phyloP scores from a whole-genome alignment of 306 rosid genomes.

The Castanopsis chinensis region DNA sequence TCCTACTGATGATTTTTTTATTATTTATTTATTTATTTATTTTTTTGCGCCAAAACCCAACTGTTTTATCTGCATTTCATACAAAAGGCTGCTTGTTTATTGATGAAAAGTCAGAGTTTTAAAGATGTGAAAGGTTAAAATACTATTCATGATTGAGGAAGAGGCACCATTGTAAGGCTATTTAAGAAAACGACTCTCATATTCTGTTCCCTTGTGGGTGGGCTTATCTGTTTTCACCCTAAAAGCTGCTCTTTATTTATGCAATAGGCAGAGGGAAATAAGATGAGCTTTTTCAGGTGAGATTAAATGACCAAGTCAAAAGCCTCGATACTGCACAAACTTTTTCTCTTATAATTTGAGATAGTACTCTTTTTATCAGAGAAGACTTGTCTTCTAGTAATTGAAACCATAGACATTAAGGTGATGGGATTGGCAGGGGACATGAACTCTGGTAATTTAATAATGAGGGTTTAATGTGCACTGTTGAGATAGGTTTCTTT shows the following conservation, averaged over 20 bases:
- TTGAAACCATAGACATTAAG: slow-evolving; percentile 26
- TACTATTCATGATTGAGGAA: not conserved
- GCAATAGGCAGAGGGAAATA: not conserved
- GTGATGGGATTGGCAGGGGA: slow-evolving; percentile 52
- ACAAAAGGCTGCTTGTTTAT: slow-evolving; percentile 3
- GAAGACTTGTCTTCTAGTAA: slow-evolving; percentile 38
- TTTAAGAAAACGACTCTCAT: not conserved
- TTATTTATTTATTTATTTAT: no score
- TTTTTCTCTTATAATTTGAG: not conserved
- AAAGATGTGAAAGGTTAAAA: slow-evolving; percentile 1
- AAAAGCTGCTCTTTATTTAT: not conserved
- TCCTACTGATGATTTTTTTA: not conserved
- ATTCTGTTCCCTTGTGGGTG: not conserved
- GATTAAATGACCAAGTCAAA: not conserved
- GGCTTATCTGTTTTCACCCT: not conserved
- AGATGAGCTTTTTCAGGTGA: not conserved
- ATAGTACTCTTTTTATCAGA: slow-evolving; percentile 2
- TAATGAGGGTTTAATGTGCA: slow-evolving; percentile 45
- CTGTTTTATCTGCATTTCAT: slow-evolving; percentile 14
- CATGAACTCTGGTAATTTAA: slow-evolving; percentile 44
- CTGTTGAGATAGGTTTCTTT: slow-evolving; percentile 47
- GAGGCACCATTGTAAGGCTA: not conserved
- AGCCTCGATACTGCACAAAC: not conserved
- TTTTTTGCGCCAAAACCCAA: not conserved
- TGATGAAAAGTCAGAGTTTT: slow-evolving; percentile 14